Evolutionary conservation across 768 basidiomycete species (phyloP).

Genomic region (Pulveroboletus sp.): DNA sequence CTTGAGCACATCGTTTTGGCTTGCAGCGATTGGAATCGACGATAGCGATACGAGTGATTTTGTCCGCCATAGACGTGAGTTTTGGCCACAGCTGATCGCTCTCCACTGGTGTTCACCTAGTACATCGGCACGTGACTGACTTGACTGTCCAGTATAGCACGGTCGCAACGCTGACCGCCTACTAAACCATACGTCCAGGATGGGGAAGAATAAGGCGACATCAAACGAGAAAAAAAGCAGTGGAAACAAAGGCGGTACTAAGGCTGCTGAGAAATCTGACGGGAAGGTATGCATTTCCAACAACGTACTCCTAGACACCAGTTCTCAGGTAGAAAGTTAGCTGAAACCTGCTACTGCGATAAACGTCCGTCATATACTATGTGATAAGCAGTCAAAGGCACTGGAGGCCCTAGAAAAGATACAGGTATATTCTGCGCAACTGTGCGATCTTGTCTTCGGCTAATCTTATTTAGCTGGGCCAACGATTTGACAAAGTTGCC

Average conservation of each 20-base stretch:
- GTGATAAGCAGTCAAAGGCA: conserved; percentile 82
- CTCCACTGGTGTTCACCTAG: neutral
- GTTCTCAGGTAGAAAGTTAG: conserved; percentile 11
- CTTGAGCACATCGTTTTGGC: conserved; percentile 94
- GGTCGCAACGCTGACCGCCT: neutral
- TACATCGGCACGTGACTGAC: conserved; percentile 15
- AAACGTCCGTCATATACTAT: conserved; percentile 84
- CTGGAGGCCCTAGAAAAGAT: conserved; percentile 75
- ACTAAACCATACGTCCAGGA: neutral
- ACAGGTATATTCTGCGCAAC: conserved; percentile 43
- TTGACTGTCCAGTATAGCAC: neutral
- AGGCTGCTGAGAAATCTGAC: conserved; percentile 16
- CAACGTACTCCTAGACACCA: neutral
- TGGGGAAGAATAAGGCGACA: conserved; percentile 29
- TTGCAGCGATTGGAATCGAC: conserved; percentile 91
- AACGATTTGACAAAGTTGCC: conserved; percentile 83
- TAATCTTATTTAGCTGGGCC: conserved; percentile 51
- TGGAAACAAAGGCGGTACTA: conserved; percentile 15
- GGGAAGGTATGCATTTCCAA: conserved; percentile 18
- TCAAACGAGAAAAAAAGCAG: conserved; percentile 21
- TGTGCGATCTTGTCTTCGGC: neutral
- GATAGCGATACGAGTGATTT: conserved; percentile 97
- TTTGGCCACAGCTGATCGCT: conserved; percentile 3
- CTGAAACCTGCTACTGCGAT: conserved; percentile 77
- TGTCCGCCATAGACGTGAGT: conserved; percentile 65